phyloP scores from a whole-genome alignment of 2,329 filamentous ascomycete genomes.

The Aspergillus aculeatus region DNA sequence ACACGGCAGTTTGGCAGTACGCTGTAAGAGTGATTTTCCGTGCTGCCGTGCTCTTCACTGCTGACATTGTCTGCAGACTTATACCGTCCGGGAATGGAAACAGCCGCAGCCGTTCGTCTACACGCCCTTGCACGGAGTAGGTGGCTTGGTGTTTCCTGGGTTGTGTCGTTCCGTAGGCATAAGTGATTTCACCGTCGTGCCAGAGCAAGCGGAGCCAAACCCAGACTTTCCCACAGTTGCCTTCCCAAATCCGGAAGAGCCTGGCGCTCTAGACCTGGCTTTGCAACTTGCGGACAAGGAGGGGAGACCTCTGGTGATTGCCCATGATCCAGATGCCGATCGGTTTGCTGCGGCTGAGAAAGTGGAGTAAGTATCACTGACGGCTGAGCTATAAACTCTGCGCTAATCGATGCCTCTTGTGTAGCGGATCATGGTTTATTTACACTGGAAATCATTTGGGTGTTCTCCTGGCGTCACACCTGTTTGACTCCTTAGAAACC shows the following conservation, averaged over 20 bases:
- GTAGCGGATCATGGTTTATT: conserved; percentile 55
- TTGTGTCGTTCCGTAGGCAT: conserved; percentile 37
- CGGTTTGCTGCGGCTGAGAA: conserved; percentile 62
- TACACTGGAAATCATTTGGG: conserved; percentile 67
- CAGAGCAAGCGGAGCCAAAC: conserved; percentile 56
- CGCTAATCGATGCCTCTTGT: background rate
- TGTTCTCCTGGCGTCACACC: conserved; percentile 57
- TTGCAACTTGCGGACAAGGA: conserved; percentile 54
- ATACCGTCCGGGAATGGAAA: conserved; percentile 30
- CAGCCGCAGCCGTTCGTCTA: conserved; percentile 41
- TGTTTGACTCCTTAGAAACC: conserved; percentile 49
- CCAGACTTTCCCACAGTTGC: conserved; percentile 64
- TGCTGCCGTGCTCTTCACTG: background rate
- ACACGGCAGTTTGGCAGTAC: conserved; percentile 30
- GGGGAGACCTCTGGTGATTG: conserved; percentile 54
- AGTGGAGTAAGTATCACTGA: conserved; percentile 39
- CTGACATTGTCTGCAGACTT: conserved; percentile 26
- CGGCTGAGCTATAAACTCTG: background rate
- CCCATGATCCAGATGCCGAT: conserved; percentile 66
- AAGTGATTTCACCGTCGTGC: conserved; percentile 35
- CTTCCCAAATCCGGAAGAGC: conserved; percentile 66
- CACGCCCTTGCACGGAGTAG: conserved; percentile 43
- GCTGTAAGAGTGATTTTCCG: conserved; percentile 25
- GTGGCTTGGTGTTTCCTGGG: conserved; percentile 34
- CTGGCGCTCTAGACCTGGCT: conserved; percentile 60